These are phyloP conservation scores for Thinopyrum elongatum DNA, from an alignment of 176 grass and related monocot genomes.

Conservation along the genomic window DNA sequence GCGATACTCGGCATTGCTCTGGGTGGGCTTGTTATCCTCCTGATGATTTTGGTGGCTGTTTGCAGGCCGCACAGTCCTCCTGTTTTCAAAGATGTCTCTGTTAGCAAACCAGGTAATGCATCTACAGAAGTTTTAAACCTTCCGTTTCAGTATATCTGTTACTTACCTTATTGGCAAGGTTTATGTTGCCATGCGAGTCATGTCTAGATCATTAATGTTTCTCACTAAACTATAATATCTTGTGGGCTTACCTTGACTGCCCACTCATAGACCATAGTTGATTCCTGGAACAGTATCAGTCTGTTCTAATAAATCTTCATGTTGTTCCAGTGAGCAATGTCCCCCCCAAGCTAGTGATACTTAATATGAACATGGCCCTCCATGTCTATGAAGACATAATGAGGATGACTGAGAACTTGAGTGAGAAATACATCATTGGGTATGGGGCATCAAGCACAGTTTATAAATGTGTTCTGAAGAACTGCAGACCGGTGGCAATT, in stretches of 20 bases:
- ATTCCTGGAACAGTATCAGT: constrained; percentile 20
- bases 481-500: constrained; percentile 88
- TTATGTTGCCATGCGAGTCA: not conserved
- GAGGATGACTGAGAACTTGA: constrained; percentile 97
- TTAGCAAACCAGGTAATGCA: constrained; percentile 83
- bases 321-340: constrained; percentile 59
- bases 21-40: constrained; percentile 79
- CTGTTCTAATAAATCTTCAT: constrained; percentile 14
- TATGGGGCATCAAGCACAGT: constrained; percentile 98
- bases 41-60: constrained; percentile 85
- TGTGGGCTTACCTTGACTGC: not conserved
- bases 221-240: not conserved
- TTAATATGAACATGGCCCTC: constrained; percentile 99
- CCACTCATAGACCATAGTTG: not conserved
- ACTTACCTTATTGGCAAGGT: not conserved
- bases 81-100: constrained; percentile 65
- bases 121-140: not conserved
- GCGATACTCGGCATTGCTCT: constrained; percentile 88
- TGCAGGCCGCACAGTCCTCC: constrained; percentile 71
- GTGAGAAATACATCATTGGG: constrained; percentile 97
- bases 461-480: constrained; percentile 95
- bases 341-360: constrained; percentile 93
- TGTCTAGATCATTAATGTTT: not conserved
- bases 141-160: not conserved
- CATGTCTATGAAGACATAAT: constrained; percentile 99